Conservation (phyloP, 2,329 filamentous ascomycete genomes). For the Penicillium sp. region DNA sequence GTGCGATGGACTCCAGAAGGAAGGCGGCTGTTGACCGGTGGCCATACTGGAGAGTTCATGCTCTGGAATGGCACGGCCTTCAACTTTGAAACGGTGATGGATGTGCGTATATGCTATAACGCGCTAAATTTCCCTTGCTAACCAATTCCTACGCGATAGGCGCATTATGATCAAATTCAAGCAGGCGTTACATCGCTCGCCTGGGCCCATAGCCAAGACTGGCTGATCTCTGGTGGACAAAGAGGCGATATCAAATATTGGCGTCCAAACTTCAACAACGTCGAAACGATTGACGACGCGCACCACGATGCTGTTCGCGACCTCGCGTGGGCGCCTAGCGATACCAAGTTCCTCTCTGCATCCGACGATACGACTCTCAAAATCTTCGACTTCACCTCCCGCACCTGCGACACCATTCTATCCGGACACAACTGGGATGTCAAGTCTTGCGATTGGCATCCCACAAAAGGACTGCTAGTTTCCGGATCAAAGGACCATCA, state of each 20-base stretch:
- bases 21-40: constrained; percentile 81
- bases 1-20: constrained; percentile 98
- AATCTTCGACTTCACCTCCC: constrained; percentile 91
- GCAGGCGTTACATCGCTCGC: constrained; percentile 42
- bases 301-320: constrained; percentile 87
- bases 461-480: constrained; percentile 84
- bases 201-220: constrained; percentile 95
- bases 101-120: constrained; percentile 45
- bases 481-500: constrained; percentile 97
- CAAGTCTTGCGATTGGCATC: constrained; percentile 96
- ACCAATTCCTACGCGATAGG: constrained; percentile 38
- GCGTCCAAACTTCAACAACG: constrained; percentile 98
- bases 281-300: constrained; percentile 79
- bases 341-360: constrained; percentile 92
- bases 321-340: constrained; percentile 85
- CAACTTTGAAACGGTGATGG: constrained; percentile 99
- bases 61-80: constrained; percentile 98
- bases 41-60: constrained; percentile 95
- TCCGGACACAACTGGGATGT: constrained; percentile 97
- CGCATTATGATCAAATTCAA: constrained; percentile 62
- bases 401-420: constrained; percentile 73
- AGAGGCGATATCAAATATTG: constrained; percentile 96
- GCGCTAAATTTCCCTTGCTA: constrained; percentile 1
- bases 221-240: constrained; percentile 92
- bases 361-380: constrained; percentile 90